Conservation (phyloP, 805 yeast species). For the Scheffersomyces coipomensis region DNA sequence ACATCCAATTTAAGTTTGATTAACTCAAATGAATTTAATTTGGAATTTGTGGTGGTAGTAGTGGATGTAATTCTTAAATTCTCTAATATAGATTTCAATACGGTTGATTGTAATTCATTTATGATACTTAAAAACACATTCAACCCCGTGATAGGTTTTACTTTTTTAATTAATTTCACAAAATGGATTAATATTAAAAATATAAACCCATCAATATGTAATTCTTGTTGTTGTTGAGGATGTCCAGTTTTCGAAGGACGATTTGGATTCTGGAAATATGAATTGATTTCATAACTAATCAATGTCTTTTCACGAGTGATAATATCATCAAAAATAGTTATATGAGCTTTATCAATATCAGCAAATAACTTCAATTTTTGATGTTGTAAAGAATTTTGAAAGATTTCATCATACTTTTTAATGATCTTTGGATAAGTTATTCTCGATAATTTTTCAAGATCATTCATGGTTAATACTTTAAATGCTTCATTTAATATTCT, state of each 20-base stretch:
- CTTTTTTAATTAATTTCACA: conserved; percentile 36
- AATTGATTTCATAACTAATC: conserved; percentile 26
- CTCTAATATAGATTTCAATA: conserved; percentile 31
- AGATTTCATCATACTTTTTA: conserved; percentile 30
- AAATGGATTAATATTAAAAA: conserved; percentile 39
- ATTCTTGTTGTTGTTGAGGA: neutral
- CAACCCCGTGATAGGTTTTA: conserved; percentile 39
- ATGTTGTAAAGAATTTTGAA: conserved; percentile 31
- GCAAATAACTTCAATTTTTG: conserved; percentile 40
- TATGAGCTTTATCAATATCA: conserved; percentile 39
- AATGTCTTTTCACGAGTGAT: conserved; percentile 33
- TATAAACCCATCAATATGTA: conserved; percentile 37
- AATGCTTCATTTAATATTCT: conserved; percentile 24
- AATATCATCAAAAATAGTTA: conserved; percentile 40
- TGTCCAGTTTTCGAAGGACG: conserved; percentile 1
- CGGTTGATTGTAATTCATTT: conserved; percentile 36
- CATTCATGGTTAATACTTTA: conserved; percentile 44
- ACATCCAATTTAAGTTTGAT: conserved; percentile 35
- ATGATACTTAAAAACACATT: conserved; percentile 35
- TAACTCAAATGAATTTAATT: conserved; percentile 12
- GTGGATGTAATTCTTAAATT: conserved; percentile 21
- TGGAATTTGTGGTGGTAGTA: conserved; percentile 1
- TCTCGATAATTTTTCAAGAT: conserved; percentile 35
- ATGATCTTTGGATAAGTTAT: conserved; percentile 30
- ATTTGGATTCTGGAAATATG: conserved; percentile 16